Base-by-base conservation (phyloP, 208 protist species). In the Acanthamoeba divionensis region DNA sequence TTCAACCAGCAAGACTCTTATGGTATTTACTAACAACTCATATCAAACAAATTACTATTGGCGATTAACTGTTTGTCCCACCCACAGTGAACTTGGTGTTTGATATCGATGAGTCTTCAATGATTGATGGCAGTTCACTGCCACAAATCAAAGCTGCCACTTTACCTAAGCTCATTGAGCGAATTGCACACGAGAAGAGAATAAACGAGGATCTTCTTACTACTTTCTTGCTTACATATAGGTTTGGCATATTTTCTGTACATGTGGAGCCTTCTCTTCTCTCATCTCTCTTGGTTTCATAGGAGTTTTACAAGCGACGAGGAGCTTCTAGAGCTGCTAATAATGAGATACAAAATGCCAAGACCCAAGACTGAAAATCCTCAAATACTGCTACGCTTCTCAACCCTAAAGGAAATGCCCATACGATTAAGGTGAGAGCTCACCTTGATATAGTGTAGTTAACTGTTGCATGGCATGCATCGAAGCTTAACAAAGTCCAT, bases 191-290 rank as follows among this genome's bases (percentile, higher is more conserved):
- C 71, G 87, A 66, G n/a, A 87, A 90, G 13, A 63, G 41, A 15
- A 36, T 41, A 12, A 52, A 90, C 33, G 9, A 41, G n/a, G 21
- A 85, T 10, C 29, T 75, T 12, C 26, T 88, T 21, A 48, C 54
- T 8, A 47, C 83, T 2, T 91, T 91, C 66, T 13, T 91, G 57
- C 63, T 91, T 0, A 91, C 80, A n/a, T 91, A 91, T 45, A 36
- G 36, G 36, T 41, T 41, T 41, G 36, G 2, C 36, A 41, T 5
- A 41, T 41, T 41, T 41, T 41, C 36, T 41, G 1, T 41, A 5
- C 36, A 1, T n/a, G n/a, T 41, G 36, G 36, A 41, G 36, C 36
- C 36, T 41, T 1, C 36, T 41, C 1, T 41, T 41, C 36, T 41
- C 36, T 41, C 2, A 41, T 41, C 1, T 41, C 36, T 41, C 36